These are phyloP conservation scores for Acanthamoeba quina DNA, from an alignment of 208 protist species.

Conservation along the genomic window DNA sequence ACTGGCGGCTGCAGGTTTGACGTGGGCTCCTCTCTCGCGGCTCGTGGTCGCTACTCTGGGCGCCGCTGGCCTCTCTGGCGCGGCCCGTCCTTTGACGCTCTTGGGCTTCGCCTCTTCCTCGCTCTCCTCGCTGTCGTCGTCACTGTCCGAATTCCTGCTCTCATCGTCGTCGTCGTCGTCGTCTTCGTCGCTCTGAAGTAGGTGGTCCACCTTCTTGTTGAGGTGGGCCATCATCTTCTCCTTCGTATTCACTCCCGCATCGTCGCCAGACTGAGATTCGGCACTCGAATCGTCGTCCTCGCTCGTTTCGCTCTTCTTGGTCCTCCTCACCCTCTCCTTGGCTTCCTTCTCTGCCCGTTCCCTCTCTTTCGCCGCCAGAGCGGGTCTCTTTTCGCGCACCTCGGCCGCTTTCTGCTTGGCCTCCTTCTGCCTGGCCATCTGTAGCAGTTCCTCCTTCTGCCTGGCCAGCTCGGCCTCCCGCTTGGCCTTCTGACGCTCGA, in stretches of 20 bases:
- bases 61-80: too few species aligned
- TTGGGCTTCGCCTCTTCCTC: not conserved
- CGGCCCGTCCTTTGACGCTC: too few species aligned
- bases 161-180: not conserved
- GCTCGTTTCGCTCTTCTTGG: not conserved
- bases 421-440: not conserved
- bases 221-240: not conserved
- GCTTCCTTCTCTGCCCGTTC: not conserved
- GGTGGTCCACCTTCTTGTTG: not conserved
- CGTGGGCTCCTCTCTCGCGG: too few species aligned
- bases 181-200: not conserved
- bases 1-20: too few species aligned
- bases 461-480: not conserved
- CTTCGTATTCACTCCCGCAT: not conserved
- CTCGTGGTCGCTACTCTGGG: too few species aligned
- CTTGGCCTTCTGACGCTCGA: slow-evolving; percentile 3
- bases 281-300: not conserved
- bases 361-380: not conserved
- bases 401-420: not conserved
- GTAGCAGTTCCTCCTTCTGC: not conserved
- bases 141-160: not conserved
- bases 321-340: not conserved
- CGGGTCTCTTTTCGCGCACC: not conserved
- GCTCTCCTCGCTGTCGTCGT: not conserved
- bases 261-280: not conserved